A percentile compares a stretch with the other conserved stretches of the same genome.
Conservation (phyloP, 1,284 basidiomycete genomes). For the Fomitopsis schrenkii region DNA sequence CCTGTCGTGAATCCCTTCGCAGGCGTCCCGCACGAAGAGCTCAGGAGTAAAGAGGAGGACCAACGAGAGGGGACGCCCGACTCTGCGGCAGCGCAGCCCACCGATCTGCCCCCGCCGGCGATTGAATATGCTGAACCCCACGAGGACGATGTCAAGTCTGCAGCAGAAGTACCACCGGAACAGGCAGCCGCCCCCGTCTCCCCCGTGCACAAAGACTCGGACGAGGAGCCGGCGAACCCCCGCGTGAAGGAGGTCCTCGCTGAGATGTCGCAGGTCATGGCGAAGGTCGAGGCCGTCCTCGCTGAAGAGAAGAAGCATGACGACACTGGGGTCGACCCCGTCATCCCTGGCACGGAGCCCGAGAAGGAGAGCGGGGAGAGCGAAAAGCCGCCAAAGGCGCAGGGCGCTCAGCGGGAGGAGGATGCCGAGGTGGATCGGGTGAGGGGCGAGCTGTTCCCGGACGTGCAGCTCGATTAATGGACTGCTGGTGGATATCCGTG, state of each 20-base stretch:
- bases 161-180: background rate
- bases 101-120: slow-evolving; percentile 3
- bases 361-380: background rate
- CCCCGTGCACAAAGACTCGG: background rate
- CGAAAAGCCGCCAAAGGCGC: slow-evolving; percentile 4
- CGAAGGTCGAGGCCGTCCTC: background rate
- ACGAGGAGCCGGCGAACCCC: background rate
- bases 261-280: background rate
- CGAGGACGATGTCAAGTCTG: background rate
- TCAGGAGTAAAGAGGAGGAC: slow-evolving; percentile 15
- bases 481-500: background rate
- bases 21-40: slow-evolving; percentile 22
- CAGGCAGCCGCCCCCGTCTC: background rate
- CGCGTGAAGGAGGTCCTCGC: background rate
- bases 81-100: slow-evolving; percentile 7
- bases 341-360: background rate
- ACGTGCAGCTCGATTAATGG: slow-evolving; percentile 3
- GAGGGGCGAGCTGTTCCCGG: slow-evolving; percentile 27
- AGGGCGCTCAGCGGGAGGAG: slow-evolving; percentile 19
- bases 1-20: slow-evolving; percentile 70
- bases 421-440: slow-evolving; percentile 31
- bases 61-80: slow-evolving; percentile 6
- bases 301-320: background rate
- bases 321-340: background rate
- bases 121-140: background rate